These are phyloP conservation scores for Boehmeria nivea DNA, from an alignment of 306 rosid species.

Conservation along the genomic window DNA sequence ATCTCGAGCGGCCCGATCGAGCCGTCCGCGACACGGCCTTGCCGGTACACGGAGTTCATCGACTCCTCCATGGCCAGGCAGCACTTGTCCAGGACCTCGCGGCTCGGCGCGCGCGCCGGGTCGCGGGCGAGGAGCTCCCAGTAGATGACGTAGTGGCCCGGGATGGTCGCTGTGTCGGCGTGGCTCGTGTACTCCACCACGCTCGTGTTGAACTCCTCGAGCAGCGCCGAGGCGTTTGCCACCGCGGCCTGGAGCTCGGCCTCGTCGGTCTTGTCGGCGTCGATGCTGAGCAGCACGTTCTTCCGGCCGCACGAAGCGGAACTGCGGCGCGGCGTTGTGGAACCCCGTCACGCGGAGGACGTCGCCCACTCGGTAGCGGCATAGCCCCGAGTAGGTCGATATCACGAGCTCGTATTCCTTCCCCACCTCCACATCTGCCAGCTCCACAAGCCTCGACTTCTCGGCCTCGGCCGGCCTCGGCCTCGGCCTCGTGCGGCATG, in stretches of 20 bases:
- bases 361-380: conserved; percentile 86
- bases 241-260: conserved; percentile 68
- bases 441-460: conserved; percentile 62
- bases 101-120: conserved; percentile 30
- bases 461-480: conserved; percentile 46
- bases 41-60: conserved; percentile 81
- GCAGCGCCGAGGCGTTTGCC: conserved; percentile 42
- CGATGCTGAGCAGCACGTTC: conserved; percentile 79
- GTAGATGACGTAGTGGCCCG: conserved; percentile 89
- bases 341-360: conserved; percentile 71
- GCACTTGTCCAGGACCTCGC: conserved; percentile 44
- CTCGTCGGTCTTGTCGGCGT: conserved; percentile 80
- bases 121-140: conserved; percentile 80
- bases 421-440: conserved; percentile 62
- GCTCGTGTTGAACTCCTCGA: conserved; percentile 49
- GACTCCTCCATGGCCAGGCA: conserved; percentile 77
- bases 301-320: conserved; percentile 72
- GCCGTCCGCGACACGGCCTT: conserved; percentile 71
- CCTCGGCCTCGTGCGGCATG: conserved; percentile 45
- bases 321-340: conserved; percentile 62
- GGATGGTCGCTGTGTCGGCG: conserved; percentile 59
- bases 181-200: conserved; percentile 84
- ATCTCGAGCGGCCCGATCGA: conserved; percentile 91
- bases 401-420: conserved; percentile 72
- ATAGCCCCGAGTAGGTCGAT: conserved; percentile 70